phyloP scores from a whole-genome alignment of 306 rosid species.

The Dalbergia cochinchinensis region DNA sequence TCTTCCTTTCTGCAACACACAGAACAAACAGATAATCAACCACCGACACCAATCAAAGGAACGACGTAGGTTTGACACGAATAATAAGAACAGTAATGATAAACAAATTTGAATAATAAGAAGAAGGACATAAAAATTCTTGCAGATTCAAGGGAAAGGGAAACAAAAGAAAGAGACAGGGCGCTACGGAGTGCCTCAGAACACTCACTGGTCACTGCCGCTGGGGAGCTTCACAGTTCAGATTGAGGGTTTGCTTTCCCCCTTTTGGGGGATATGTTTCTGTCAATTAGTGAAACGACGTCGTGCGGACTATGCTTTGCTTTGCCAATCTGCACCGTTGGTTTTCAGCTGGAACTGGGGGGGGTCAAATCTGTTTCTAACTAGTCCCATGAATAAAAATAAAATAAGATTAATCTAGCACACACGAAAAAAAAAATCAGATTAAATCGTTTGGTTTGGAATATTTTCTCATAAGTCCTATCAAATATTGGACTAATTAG shows the following conservation, averaged over 20 bases:
- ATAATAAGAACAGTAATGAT: background rate
- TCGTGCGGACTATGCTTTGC: no score
- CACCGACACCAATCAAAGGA: conserved; percentile 8
- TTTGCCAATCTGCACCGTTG: no score
- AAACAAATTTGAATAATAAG: background rate
- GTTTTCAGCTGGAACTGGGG: no score
- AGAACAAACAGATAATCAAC: conserved; percentile 3
- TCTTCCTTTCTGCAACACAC: conserved; percentile 12
- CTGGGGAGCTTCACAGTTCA: background rate
- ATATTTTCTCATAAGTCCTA: no score
- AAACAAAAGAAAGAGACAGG: background rate
- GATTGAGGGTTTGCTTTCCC: background rate
- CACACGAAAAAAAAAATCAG: no score
- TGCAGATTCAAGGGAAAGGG: background rate
- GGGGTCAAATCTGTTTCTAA: no score
- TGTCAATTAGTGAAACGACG: no score
- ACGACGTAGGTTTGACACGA: background rate
- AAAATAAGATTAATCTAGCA: no score
- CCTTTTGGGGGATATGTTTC: background rate
- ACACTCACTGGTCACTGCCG: background rate
- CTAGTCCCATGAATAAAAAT: no score
- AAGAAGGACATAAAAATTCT: background rate
- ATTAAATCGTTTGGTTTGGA: no score
- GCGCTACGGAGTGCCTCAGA: background rate
- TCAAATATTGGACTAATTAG: no score